Conservation (phyloP, 2,329 filamentous ascomycete species). For the Fusarium continuum region DNA sequence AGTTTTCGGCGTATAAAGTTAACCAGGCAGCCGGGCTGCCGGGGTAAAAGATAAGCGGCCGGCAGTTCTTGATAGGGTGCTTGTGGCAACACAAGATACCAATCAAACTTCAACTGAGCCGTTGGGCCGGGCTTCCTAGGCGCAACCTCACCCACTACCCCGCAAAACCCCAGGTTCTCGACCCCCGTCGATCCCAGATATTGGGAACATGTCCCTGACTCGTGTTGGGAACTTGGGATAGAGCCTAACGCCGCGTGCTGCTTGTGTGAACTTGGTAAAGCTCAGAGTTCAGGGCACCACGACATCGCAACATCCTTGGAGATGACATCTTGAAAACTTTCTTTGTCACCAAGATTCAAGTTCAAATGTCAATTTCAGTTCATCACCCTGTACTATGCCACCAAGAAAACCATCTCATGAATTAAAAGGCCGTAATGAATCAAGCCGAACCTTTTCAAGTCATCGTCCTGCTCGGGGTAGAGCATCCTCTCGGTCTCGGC, state of each 20-base stretch:
- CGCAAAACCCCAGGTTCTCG: background rate
- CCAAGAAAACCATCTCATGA: background rate
- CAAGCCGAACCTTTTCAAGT: background rate
- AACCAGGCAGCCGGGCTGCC: too few species aligned
- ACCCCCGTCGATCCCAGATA: background rate
- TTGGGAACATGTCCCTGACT: background rate
- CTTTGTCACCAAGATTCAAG: background rate
- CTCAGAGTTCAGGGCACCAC: too few species aligned
- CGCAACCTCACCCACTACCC: background rate
- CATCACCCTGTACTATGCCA: background rate
- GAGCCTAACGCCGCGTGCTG: too few species aligned
- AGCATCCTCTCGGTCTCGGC: background rate
- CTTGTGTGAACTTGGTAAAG: too few species aligned
- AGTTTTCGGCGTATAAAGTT: too few species aligned
- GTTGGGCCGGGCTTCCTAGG: too few species aligned
- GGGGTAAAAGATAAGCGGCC: background rate
- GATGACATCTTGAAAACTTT: background rate
- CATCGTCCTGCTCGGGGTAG: background rate
- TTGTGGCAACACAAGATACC: background rate
- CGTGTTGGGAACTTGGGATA: too few species aligned
- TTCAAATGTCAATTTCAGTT: background rate
- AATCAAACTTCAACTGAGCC: background rate
- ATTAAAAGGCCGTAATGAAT: background rate
- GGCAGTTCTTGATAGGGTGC: background rate
- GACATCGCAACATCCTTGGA: background rate